Percentiles rank a stretch among this genome's conserved stretches.
These are phyloP conservation scores for Trichoderma asperellum DNA, from an alignment of 2,329 filamentous ascomycete genomes.

Conservation along the genomic window DNA sequence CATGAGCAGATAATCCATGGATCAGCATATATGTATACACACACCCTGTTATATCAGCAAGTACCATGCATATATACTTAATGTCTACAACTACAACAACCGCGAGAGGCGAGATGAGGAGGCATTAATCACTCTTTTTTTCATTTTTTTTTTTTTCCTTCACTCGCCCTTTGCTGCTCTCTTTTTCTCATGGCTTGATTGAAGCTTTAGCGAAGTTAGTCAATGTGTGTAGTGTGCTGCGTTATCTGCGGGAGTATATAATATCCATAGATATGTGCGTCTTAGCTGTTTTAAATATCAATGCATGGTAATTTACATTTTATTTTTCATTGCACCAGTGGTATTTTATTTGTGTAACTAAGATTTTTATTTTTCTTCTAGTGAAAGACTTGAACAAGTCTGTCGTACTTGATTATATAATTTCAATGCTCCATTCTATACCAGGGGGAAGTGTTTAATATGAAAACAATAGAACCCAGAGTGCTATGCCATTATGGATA, in stretches of 20 bases:
- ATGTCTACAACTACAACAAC: slow-evolving; percentile 43
- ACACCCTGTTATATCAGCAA: slow-evolving; percentile 30
- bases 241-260: neutral
- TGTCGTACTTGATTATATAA: neutral
- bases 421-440: neutral
- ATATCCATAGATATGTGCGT: neutral
- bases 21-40: slow-evolving; percentile 33
- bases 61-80: slow-evolving; percentile 39
- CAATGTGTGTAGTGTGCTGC: neutral
- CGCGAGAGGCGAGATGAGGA: slow-evolving; percentile 12
- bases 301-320: neutral
- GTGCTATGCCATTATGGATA: slow-evolving; percentile 26
- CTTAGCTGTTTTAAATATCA: neutral
- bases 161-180: neutral
- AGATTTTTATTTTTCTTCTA: neutral
- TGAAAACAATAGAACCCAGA: neutral
- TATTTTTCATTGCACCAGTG: neutral
- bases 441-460: neutral
- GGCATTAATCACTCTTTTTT: neutral
- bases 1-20: slow-evolving; percentile 20
- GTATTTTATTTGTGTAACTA: neutral
- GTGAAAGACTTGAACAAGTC: too few species aligned
- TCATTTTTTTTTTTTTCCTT: neutral
- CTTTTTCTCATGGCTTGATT: neutral
- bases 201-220: neutral